phyloP scores from a whole-genome alignment of 306 rosid genomes.

The peach (Prunus persica) region Prunus_persica_NCBIv2 NC_034011.1:16038501-16039000 shows the following conservation, averaged over 20 bases:
- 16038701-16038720: constrained; percentile 24
- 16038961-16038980: too few species aligned
- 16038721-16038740: constrained; percentile 25
- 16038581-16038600: constrained; percentile 33
- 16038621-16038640: constrained; percentile 34
- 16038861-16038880: too few species aligned
- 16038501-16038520: background rate
- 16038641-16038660: constrained; percentile 29
- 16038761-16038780: background rate
- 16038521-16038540: constrained; percentile 19
- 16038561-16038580: constrained; percentile 30
- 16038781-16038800: too few species aligned
- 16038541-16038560: constrained; percentile 13
- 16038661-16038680: constrained; percentile 28
- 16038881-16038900: too few species aligned
- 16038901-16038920: too few species aligned
- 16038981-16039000: too few species aligned
- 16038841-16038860: too few species aligned
- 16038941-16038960: too few species aligned
- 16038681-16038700: constrained; percentile 31
- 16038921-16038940: too few species aligned
- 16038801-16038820: too few species aligned
- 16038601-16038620: constrained; percentile 41
- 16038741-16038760: constrained; percentile 36
- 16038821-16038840: too few species aligned